Conservation (phyloP, 345 rosid genomes). For the Arabidopsis arenosa region DNA sequence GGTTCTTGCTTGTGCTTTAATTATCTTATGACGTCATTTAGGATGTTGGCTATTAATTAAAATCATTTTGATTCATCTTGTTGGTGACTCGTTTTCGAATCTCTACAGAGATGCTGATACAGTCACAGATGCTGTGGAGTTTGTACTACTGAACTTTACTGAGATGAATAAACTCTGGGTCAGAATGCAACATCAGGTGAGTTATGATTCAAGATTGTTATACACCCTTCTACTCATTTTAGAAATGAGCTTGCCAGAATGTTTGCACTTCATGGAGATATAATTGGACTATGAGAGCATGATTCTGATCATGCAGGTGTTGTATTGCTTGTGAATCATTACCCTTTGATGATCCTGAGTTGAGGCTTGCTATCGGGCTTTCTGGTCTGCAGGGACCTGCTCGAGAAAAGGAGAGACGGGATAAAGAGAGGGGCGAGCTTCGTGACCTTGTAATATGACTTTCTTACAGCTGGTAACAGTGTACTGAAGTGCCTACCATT, state of each 20-base stretch:
- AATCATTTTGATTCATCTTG: conserved; percentile 21
- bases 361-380: conserved; percentile 98
- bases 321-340: conserved; percentile 93
- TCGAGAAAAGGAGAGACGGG: conserved; percentile 98
- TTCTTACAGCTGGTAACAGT: conserved; percentile 57
- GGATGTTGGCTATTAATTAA: conserved; percentile 11
- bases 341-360: conserved; percentile 95
- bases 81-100: conserved; percentile 22
- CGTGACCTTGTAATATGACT: conserved; percentile 96
- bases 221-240: conserved; percentile 66
- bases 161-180: conserved; percentile 99
- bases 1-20: neutral
- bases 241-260: conserved; percentile 63
- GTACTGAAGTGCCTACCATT: conserved; percentile 47
- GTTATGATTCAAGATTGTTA: conserved; percentile 72
- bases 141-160: conserved; percentile 94
- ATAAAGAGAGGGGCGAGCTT: conserved; percentile 98
- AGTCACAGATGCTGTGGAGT: conserved; percentile 89
- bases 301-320: conserved; percentile 97
- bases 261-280: conserved; percentile 76
- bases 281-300: conserved; percentile 81
- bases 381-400: conserved; percentile 99
- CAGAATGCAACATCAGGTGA: conserved; percentile 99
- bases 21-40: conserved; percentile 7
- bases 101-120: conserved; percentile 91